Percentiles rank a stretch among this genome's conserved stretches.
These are phyloP conservation scores for Phaeotremella skinneri DNA, from an alignment of 768 basidiomycete genomes.

Conservation along the genomic window DNA sequence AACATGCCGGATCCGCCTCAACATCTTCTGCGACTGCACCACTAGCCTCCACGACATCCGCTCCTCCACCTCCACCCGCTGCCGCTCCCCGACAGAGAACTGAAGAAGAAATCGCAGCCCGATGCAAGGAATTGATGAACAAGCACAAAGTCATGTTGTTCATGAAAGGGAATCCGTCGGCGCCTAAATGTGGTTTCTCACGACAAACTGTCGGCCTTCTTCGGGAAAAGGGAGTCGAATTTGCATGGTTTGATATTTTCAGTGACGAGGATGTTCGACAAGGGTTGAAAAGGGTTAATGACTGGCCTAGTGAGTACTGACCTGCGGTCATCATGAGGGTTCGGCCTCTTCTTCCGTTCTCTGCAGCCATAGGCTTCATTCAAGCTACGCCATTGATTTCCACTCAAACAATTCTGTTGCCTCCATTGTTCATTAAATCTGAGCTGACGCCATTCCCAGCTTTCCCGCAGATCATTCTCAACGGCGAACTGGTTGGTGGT, in stretches of 20 bases:
- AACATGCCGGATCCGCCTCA: constrained; percentile 57
- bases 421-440: neutral
- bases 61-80: constrained; percentile 20
- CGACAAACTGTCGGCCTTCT: constrained; percentile 69
- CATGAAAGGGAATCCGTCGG: constrained; percentile 82
- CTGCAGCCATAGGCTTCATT: no score
- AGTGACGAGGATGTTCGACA: constrained; percentile 75
- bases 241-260: constrained; percentile 78
- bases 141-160: constrained; percentile 76
- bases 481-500: constrained; percentile 92
- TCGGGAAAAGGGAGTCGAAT: constrained; percentile 63
- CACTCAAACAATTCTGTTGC: no score
- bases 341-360: no score
- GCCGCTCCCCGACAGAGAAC: constrained; percentile 54
- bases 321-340: neutral
- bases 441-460: constrained; percentile 8
- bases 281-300: constrained; percentile 70
- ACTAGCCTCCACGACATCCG: constrained; percentile 41
- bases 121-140: constrained; percentile 72
- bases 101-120: constrained; percentile 63
- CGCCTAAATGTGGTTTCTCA: constrained; percentile 82
- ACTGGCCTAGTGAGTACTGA: constrained; percentile 68
- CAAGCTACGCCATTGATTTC: no score
- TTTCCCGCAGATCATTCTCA: constrained; percentile 52
- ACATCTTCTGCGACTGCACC: constrained; percentile 40